Base-by-base conservation (phyloP, 768 basidiomycete genomes). In the Ephemerocybe angulata region DNA sequence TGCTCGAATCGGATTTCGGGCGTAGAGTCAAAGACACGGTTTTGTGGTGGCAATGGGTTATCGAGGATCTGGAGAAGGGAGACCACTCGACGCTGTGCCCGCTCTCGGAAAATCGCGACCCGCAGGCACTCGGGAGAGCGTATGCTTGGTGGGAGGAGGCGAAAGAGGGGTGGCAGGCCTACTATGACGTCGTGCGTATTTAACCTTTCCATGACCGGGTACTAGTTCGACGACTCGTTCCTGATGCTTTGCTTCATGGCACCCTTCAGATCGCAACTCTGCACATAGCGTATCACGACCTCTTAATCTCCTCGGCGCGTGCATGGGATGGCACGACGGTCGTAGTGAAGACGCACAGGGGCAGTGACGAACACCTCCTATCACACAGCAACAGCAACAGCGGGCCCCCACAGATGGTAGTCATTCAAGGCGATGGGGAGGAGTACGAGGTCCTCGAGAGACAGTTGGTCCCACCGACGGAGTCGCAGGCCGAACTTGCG, bases 11-110 rank as follows among this genome's bases (percentile, higher is more conserved):
- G 3, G 49, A 41, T n/a, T 56, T 51, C n/a, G 40, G 21, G 12
- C 37, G 31, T 40, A 27, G 17, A 19, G 55, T 51, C 25, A 28
- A 31, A 12, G 49, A 46, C 11, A 56, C 40, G 4, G 48, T 46
- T 3, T 28, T n/a, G 12, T 56, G 50, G 49, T 56, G 55, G 55
- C 19, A 7, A 22, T 56, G 48, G 50, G 50, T 51, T 11, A 25
- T 51, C 10, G 41, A 24, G 1, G 55, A 56, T 22, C 50, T 56
- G 2, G 38, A 52, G 40, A 42, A 40, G 30, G 50, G 24, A 6
- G n/a, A 42, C 28, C 52, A 37, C 17, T 37, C 33, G 33, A 10
- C 33, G 21, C 31, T 37, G 37, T 40, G 29, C 33, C 37, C 40
- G 35, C 11, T 33, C 17, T 13, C 17, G 17, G 13, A 19, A 22